Conservation (phyloP, 768 basidiomycete species). For the Rhizopogon roseolus region DNA sequence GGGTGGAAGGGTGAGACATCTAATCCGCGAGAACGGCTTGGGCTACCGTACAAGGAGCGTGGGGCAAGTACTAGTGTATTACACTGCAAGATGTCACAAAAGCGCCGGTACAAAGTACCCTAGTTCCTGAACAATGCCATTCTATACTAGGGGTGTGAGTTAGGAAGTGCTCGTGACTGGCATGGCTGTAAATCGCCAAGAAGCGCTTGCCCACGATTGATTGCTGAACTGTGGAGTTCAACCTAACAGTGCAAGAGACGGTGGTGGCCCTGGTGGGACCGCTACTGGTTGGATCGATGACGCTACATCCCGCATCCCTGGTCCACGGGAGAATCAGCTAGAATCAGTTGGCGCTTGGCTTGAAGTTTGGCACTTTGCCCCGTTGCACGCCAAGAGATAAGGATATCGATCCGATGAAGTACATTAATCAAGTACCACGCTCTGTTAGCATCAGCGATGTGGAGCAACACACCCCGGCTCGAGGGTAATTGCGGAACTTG, state of each 20-base stretch:
- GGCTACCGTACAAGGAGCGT: not conserved
- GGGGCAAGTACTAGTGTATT: not conserved
- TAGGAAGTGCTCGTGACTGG: constrained; percentile 1
- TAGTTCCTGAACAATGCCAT: constrained; percentile 20
- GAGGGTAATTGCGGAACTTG: no score
- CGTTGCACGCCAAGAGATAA: no score
- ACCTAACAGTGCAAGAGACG: not conserved
- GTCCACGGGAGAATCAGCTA: no score
- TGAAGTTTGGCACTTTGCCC: no score
- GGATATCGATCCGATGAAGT: no score
- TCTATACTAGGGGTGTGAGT: constrained; percentile 11
- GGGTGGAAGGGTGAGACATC: not conserved
- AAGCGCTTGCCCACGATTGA: constrained; percentile 2
- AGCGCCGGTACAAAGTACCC: constrained; percentile 18
- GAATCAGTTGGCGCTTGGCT: constrained; percentile 1
- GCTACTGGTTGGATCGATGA: no score
- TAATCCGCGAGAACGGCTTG: not conserved
- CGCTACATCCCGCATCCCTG: no score
- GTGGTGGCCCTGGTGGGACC: not conserved
- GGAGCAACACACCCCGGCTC: no score
- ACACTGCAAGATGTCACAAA: not conserved
- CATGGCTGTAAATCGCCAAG: constrained; percentile 7
- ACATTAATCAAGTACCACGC: no score
- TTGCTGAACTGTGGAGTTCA: constrained; percentile 14
- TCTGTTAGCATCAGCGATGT: no score